Evolutionary conservation across 345 rosid species (phyloP).

Genomic region (Ceriops decandra): DNA sequence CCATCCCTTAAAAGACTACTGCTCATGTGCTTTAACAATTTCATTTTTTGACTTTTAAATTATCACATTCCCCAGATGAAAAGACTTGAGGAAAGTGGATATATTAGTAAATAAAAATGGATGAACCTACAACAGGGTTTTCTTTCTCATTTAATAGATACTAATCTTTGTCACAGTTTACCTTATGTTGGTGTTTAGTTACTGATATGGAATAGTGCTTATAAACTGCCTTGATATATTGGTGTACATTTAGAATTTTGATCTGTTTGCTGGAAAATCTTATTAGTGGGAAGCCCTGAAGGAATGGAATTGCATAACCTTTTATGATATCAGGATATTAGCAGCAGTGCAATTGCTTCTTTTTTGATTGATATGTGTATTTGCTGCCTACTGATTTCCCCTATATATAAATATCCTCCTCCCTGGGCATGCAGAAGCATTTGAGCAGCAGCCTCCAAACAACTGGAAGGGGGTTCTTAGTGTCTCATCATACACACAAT

Average conservation of each 20-base stretch:
- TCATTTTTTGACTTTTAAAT: neutral
- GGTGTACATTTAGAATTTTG: neutral
- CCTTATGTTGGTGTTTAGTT: no score
- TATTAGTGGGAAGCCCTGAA: neutral
- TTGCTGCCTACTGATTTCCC: neutral
- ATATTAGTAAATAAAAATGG: no score
- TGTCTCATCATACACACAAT: slow-evolving; percentile 74
- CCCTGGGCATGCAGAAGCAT: slow-evolving; percentile 45
- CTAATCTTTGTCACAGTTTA: neutral
- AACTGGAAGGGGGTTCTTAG: slow-evolving; percentile 82
- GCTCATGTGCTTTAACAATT: neutral
- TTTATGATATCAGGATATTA: neutral
- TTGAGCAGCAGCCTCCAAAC: slow-evolving; percentile 74
- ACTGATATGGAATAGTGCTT: no score
- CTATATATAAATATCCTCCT: neutral
- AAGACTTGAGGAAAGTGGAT: no score
- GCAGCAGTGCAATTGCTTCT: neutral
- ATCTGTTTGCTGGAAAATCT: neutral
- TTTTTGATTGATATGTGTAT: neutral
- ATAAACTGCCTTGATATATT: neutral
- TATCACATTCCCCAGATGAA: neutral
- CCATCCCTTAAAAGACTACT: neutral
- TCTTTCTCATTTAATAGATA: neutral
- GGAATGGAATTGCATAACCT: neutral
- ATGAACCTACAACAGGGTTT: no score